Evolutionary conservation across 1,284 basidiomycete species (phyloP), one percentile per base, ranked within the genome.

Genomic region (Volvariella surrecta): DNA sequence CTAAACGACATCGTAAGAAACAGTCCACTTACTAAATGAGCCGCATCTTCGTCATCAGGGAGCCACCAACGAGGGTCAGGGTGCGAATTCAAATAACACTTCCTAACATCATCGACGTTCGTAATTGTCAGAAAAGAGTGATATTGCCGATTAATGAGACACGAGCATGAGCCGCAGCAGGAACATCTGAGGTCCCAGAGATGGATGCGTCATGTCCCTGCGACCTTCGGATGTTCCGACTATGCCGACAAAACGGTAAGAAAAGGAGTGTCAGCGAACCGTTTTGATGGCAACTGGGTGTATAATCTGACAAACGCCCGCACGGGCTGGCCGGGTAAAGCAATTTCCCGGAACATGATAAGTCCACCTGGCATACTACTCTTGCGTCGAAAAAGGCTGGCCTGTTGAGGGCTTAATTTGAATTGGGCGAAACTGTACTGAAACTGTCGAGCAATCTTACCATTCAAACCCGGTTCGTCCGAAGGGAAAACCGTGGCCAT

Each of bases 201-300:
- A 82, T 70, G 2, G 76, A 76, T 13, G 75, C 77, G 15, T 64
- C 51, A 44, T 70, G 68, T 3, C 55, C 49, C 18, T 62, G 55
- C 13, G 70, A 63, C 18, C 59, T 58, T 4, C 75, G 53, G 44
- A 83, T 70, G 56, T 83, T 83, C 51, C 66, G 65, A 47, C 69
- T 72, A 49, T 78, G 74, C 21, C 71, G 69, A 15, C 78, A 79
- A 52, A 82, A 79, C 11, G 80, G 80, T 51, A 83, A 64, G 50
- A 81, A 69, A 34, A 82, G 62, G 40, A 82, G 68, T 0, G 76
- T 70, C 40, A 83, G 62, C 3, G 75, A 77, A n/a, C 78, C 76
- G 50, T 79, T 73, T 9, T 61, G 48, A 54, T 74, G 66, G 55
- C 79, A 82, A 28, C 24, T 28, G 11, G 24, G 11, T 28, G 6